Base-by-base conservation (phyloP, 768 basidiomycete genomes). In the Mycena chlorophos region DNA sequence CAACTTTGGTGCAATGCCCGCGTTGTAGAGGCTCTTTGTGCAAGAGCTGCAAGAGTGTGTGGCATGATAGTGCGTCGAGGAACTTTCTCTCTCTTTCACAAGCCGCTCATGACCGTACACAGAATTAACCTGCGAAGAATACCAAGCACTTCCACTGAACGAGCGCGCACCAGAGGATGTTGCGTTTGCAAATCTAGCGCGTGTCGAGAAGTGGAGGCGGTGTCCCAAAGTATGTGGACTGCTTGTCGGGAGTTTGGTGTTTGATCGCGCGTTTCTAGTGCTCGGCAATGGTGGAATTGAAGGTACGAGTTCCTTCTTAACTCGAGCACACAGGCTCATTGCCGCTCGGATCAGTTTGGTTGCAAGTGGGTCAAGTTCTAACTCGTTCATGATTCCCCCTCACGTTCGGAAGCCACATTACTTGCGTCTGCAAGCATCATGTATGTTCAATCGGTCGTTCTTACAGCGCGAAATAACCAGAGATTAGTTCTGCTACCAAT, bases 281-380 rank as follows among this genome's bases (percentile, higher is more conserved):
- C 29, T 56, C 50, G 5, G 62, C 64, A 1, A 65, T 65, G 64
- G 64, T 65, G 12, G 64, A 65, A 43, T 45, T 65, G 64, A 52
- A 74, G 73, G 73, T 73, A 53, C 43, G 66, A 59, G 3, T 29
- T 28, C 23, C 48, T 38, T 2, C 51, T 23, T 25, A 28, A 38
- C 16, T 13, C 31, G 6, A 1, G 14, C 16, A 29, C 10, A 19
- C 13, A 19, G 12, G 20, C 52, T 55, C 10, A 55, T 23, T 43
- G 1, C 10, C 27, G 23, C 4, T 38, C 47, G 29, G 10, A 6
- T 27, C 23, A 60, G 61, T 62, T 49, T 29, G 63, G 63, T 3
- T 65, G 63, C 63, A 65, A 65, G 63, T 63, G 27, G 55, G 60
- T 38, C 13, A 4, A 6, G 4, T 28, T 17, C 13, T 25, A 16